Percentiles rank a stretch among this genome's conserved stretches.
Evolutionary conservation across 78 protist genomes (phyloP).

Genomic region (Andalucia godoyi): DNA sequence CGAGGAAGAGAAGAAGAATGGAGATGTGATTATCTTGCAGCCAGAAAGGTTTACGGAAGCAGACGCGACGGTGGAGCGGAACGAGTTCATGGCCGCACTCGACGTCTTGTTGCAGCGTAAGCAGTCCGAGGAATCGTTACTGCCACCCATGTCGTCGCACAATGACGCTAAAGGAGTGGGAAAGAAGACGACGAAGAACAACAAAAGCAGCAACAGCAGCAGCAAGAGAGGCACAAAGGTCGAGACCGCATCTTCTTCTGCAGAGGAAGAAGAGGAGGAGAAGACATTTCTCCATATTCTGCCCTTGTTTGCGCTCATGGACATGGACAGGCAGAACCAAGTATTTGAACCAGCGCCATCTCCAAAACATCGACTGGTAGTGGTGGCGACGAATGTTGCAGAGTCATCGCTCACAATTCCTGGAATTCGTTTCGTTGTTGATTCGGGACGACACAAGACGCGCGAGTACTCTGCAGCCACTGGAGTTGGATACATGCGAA

Average conservation of each 20-base stretch:
- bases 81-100: too few relatives aligned
- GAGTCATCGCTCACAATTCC: constrained; percentile 98
- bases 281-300: constrained; percentile 50
- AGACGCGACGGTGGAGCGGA: too few relatives aligned
- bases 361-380: constrained; percentile 63
- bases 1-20: constrained; percentile 7
- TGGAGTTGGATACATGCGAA: constrained; percentile 46
- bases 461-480: constrained; percentile 30
- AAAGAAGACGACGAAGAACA: constrained; percentile 1
- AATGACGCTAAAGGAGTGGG: too few relatives aligned
- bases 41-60: too few relatives aligned
- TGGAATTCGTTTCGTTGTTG: constrained; percentile 73
- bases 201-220: neutral
- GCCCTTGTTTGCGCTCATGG: constrained; percentile 84
- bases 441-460: constrained; percentile 61
- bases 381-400: constrained; percentile 98
- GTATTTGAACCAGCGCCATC: constrained; percentile 52
- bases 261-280: constrained; percentile 10
- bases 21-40: too few relatives aligned
- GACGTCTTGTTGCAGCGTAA: too few relatives aligned
- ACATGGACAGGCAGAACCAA: constrained; percentile 50
- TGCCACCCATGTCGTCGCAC: too few relatives aligned
- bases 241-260: too few relatives aligned
- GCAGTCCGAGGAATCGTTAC: too few relatives aligned
- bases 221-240: constrained; percentile 2